Conservation (phyloP, 192 early-diverging fungal species). For the Globomyces pollinis-pini region DNA sequence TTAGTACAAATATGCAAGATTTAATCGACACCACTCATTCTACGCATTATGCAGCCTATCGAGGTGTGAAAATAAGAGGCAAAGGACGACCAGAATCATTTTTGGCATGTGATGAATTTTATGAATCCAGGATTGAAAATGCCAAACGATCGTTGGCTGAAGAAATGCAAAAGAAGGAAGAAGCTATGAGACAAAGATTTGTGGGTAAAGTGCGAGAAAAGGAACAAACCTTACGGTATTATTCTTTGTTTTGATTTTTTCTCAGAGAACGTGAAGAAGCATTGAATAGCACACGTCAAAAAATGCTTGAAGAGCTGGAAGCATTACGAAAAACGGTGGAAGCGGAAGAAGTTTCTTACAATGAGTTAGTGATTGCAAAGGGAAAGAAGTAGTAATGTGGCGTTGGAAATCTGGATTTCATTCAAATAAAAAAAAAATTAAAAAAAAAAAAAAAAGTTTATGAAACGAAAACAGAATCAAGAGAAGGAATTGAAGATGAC, state of each 20-base stretch:
- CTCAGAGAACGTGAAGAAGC: slow-evolving; percentile 44
- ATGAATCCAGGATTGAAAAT: slow-evolving; percentile 62
- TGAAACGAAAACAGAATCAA: not conserved
- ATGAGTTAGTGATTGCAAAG: slow-evolving; percentile 5
- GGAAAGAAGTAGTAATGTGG: not conserved
- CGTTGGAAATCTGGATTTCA: not conserved
- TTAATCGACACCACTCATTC: slow-evolving; percentile 95
- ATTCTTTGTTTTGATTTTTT: slow-evolving; percentile 19
- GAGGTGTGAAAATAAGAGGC: slow-evolving; percentile 79
- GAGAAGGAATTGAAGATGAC: not conserved
- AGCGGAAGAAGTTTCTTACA: slow-evolving; percentile 20
- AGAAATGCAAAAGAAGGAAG: slow-evolving; percentile 68
- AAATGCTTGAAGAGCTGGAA: slow-evolving; percentile 50
- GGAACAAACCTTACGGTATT: slow-evolving; percentile 50
- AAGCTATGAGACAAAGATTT: slow-evolving; percentile 59
- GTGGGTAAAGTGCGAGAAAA: slow-evolving; percentile 54
- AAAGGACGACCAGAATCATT: slow-evolving; percentile 71
- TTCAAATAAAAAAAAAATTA: not conserved
- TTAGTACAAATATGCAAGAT: slow-evolving; percentile 91
- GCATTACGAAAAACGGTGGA: slow-evolving; percentile 29
- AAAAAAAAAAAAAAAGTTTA: not conserved
- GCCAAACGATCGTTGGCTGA: slow-evolving; percentile 51
- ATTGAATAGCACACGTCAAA: slow-evolving; percentile 32
- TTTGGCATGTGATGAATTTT: slow-evolving; percentile 71
- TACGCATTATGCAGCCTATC: slow-evolving; percentile 92